A percentile compares a stretch with the other conserved stretches of the same genome.
phyloP scores from a whole-genome alignment of 1,284 basidiomycete species.

The Baeospora myosura region DNA sequence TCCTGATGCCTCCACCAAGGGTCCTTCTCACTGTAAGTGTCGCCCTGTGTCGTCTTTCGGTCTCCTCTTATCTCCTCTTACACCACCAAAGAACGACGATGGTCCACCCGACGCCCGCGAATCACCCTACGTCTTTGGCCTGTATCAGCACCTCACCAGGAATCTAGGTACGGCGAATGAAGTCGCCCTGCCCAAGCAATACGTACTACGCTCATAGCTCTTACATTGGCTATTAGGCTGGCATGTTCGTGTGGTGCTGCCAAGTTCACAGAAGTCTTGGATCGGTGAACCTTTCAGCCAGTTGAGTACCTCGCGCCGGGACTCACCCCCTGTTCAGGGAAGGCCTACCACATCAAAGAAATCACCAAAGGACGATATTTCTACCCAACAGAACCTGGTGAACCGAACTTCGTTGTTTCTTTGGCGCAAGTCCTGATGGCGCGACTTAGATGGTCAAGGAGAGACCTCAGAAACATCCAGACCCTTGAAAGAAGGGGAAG shows the following conservation, averaged over 20 bases:
- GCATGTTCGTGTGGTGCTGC: slow-evolving; percentile 85
- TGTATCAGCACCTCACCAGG: slow-evolving; percentile 62
- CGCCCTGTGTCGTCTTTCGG: slow-evolving; percentile 5
- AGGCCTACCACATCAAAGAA: slow-evolving; percentile 81
- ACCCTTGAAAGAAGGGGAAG: slow-evolving; percentile 66
- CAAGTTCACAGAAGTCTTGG: slow-evolving; percentile 87
- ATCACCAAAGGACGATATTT: slow-evolving; percentile 72
- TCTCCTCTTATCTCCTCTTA: slow-evolving; percentile 8
- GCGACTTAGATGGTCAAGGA: slow-evolving; percentile 65
- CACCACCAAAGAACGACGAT: slow-evolving; percentile 69
- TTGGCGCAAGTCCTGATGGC: too few species aligned
- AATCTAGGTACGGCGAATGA: slow-evolving; percentile 44
- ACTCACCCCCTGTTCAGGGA: slow-evolving; percentile 39
- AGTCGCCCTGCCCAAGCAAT: background rate
- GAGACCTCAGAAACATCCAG: slow-evolving; percentile 58
- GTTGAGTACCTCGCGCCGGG: slow-evolving; percentile 3
- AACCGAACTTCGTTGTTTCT: too few species aligned
- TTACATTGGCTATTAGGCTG: slow-evolving; percentile 42
- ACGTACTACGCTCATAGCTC: slow-evolving; percentile 2
- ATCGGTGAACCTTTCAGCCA: slow-evolving; percentile 44
- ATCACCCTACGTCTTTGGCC: slow-evolving; percentile 80
- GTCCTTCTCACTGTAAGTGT: slow-evolving; percentile 54
- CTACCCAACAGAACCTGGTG: slow-evolving; percentile 66
- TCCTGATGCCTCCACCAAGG: slow-evolving; percentile 23
- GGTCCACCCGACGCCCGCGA: slow-evolving; percentile 67